Base-by-base conservation (phyloP, 345 rosid species). In the Sonneratia caseolaris region DNA sequence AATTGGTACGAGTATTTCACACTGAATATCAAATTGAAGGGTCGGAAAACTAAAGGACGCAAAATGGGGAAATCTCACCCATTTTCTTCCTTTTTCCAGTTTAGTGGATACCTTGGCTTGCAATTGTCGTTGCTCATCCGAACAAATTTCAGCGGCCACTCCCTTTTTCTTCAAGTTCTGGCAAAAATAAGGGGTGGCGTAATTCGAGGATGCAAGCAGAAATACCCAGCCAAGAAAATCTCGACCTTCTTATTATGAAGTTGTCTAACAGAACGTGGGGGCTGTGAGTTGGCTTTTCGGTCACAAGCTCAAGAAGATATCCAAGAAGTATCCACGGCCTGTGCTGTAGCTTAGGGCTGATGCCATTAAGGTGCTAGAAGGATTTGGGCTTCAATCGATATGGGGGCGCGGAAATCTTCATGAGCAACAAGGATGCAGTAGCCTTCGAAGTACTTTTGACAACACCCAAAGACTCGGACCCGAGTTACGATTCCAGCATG, bases 261-360 rank as follows among this genome's bases (percentile, higher is more conserved):
- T 92, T 18, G 76, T 81, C 75, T 91, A 96, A 96, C 82, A 82
- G 84, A 89, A 91, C 84, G 79, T 79, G 79, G 48, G 85, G 24
- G 96, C 88, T 49, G 32, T 49, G 21, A 76, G 89, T 70, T 91
- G 97, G 96, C 78, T 76, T 24, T 89, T 91, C 74, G 79, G 74
- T 57, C 87, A 85, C 77, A 85, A 77, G 75, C 86, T 92, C 69
- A 84, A 81, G 81, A 84, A 81, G 81, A 88, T 92, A 49, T 84
- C 96, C 62, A 69, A 69, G 24, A 88, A 84, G 73, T 89, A 91
- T 75, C 93, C 93, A 73, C 89, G 97, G 97, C 56, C 89, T 77
- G 89, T 91, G 97, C 87, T 91, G 21, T 91, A 91, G 78, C 89
- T 89, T 19, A 82, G 97, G 78, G 94, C 96, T 27, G 97, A 91